These are phyloP conservation scores for Aspergillus sp. DNA, from an alignment of 2,329 filamentous ascomycete genomes.

Conservation along the genomic window DNA sequence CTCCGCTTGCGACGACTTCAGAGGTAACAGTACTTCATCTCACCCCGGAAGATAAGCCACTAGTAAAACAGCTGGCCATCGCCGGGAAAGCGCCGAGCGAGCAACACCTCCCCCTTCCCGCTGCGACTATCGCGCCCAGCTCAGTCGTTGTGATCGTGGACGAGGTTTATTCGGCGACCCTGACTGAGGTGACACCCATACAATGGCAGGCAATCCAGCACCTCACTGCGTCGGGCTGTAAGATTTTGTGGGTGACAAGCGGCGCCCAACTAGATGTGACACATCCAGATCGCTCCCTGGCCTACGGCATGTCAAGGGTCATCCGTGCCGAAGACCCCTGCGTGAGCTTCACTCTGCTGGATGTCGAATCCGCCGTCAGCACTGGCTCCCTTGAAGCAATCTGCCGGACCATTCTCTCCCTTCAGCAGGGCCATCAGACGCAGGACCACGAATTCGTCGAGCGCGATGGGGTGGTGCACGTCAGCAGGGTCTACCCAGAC, in stretches of 20 bases:
- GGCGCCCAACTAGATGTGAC: conserved; percentile 1
- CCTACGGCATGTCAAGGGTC: conserved; percentile 7
- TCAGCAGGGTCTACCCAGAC: conserved; percentile 12
- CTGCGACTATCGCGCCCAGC: neutral
- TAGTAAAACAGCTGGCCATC: no score
- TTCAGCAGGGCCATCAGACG: no score
- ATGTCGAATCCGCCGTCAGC: neutral
- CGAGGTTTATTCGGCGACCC: neutral
- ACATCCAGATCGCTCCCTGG: conserved; percentile 9
- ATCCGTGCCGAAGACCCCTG: conserved; percentile 12
- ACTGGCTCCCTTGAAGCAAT: neutral
- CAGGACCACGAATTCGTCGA: conserved; percentile 14
- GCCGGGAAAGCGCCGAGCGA: no score
- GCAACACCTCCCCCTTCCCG: neutral
- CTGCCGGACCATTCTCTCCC: neutral
- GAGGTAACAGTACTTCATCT: no score
- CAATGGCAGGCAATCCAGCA: neutral
- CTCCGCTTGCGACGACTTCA: no score
- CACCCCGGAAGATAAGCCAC: no score
- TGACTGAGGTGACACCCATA: neutral
- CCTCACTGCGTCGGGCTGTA: neutral
- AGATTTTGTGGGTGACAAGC: conserved; percentile 12
- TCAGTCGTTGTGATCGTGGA: neutral
- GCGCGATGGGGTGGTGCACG: conserved; percentile 13
- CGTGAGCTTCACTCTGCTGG: conserved; percentile 8